Conservation (phyloP, 2,329 filamentous ascomycete species). For the Cercospora sp. region DNA sequence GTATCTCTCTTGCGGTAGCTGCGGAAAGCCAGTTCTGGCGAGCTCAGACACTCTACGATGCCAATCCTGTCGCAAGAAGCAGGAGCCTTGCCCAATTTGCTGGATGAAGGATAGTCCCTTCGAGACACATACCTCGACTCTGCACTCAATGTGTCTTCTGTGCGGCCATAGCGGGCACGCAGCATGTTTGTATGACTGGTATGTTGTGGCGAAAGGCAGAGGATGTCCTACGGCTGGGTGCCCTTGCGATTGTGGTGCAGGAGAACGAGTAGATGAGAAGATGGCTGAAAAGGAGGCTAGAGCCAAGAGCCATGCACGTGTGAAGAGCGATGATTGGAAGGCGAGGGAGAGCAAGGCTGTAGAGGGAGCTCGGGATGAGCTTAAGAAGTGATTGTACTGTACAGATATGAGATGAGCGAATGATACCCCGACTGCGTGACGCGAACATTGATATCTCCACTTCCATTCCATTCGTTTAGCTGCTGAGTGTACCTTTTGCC, state of each 20-base stretch:
- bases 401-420: neutral
- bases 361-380: slow-evolving; percentile 37
- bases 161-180: slow-evolving; percentile 63
- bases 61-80: slow-evolving; percentile 50
- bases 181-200: slow-evolving; percentile 59
- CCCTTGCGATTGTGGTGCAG: slow-evolving; percentile 54
- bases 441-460: neutral
- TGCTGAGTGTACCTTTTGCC: neutral
- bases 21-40: slow-evolving; percentile 52
- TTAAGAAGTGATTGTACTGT: slow-evolving; percentile 14
- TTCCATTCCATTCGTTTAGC: neutral
- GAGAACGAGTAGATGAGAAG: slow-evolving; percentile 24
- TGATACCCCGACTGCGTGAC: neutral
- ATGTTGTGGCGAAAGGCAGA: slow-evolving; percentile 51
- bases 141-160: slow-evolving; percentile 52
- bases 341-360: slow-evolving; percentile 48
- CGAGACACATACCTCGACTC: slow-evolving; percentile 28
- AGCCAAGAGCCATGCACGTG: slow-evolving; percentile 33
- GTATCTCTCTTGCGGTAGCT: slow-evolving; percentile 57
- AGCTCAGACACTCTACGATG: slow-evolving; percentile 55
- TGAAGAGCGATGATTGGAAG: slow-evolving; percentile 46
- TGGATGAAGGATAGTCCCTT: slow-evolving; percentile 47
- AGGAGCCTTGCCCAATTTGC: slow-evolving; percentile 47
- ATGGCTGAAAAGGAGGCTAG: slow-evolving; percentile 40
- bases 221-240: slow-evolving; percentile 62